phyloP scores from a whole-genome alignment of 257 asterid genomes.

The Catharanthus roseus region DNA sequence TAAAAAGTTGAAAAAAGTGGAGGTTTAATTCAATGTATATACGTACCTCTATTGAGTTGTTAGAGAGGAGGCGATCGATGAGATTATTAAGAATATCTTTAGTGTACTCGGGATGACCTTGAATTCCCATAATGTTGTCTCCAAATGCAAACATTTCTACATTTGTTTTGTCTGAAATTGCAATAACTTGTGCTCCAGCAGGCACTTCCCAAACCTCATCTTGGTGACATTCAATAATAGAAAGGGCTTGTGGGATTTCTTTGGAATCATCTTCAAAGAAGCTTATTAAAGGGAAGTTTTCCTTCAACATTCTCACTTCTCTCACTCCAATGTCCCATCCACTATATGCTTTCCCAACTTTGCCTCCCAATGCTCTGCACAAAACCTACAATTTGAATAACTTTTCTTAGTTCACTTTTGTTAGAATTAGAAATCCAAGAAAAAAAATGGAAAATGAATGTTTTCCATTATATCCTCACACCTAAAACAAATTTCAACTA shows the following conservation, averaged over 20 bases:
- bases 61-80: conserved; percentile 47
- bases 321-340: conserved; percentile 86
- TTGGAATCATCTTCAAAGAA: conserved; percentile 23
- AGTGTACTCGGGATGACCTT: conserved; percentile 83
- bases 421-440: too few relatives aligned
- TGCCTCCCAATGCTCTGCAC: conserved; percentile 69
- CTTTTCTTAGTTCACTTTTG: too few relatives aligned
- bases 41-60: conserved; percentile 40
- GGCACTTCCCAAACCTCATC: conserved; percentile 83
- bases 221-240: conserved; percentile 64
- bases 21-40: too few relatives aligned
- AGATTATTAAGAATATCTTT: conserved; percentile 56
- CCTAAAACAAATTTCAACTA: too few relatives aligned
- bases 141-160: conserved; percentile 65
- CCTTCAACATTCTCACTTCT: conserved; percentile 33
- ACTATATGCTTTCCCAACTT: conserved; percentile 41
- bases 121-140: conserved; percentile 52
- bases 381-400: background rate
- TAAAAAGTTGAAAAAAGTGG: too few relatives aligned
- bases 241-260: conserved; percentile 43
- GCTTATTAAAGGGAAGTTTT: conserved; percentile 29
- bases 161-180: conserved; percentile 52
- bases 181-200: conserved; percentile 49
- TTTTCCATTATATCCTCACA: too few relatives aligned
- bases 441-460: too few relatives aligned